Conservation (phyloP, 192 early-diverging fungal species). For the Dissophora globulifera region DNA sequence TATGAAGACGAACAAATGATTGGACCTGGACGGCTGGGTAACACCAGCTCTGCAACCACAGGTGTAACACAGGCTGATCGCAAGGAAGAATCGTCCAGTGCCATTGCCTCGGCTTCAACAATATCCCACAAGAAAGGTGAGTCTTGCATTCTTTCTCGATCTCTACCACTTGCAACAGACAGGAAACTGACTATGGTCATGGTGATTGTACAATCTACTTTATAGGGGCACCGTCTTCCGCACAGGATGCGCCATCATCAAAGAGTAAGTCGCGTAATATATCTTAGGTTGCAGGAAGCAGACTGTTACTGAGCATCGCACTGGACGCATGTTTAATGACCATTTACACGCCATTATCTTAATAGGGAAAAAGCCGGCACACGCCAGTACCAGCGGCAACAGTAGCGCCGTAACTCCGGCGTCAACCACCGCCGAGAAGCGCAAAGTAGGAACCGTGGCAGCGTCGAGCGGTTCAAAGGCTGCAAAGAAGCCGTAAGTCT, state of each 20-base stretch:
- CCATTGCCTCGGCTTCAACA: conserved; percentile 34
- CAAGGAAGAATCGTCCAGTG: conserved; percentile 55
- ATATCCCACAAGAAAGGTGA: conserved; percentile 45
- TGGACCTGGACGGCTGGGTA: conserved; percentile 57
- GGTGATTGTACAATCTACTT: no score
- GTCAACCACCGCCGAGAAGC: conserved; percentile 24
- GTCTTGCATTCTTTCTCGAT: no score
- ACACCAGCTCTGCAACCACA: conserved; percentile 39
- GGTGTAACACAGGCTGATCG: conserved; percentile 41
- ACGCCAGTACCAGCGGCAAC: conserved; percentile 16
- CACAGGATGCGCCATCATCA: conserved; percentile 28
- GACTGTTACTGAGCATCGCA: background rate
- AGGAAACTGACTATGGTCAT: no score
- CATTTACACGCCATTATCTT: no score
- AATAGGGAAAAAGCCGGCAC: conserved; percentile 50
- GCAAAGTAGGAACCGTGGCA: conserved; percentile 17
- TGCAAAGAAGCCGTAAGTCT: conserved; percentile 44
- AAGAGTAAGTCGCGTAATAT: conserved; percentile 50
- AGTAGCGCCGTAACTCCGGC: conserved; percentile 20
- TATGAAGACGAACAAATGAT: conserved; percentile 94
- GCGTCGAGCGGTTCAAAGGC: conserved; percentile 19
- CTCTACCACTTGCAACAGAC: no score
- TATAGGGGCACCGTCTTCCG: conserved; percentile 15
- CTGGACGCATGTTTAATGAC: no score
- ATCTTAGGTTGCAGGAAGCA: background rate